A percentile compares a stretch with the other conserved stretches of the same genome.
Evolutionary conservation across 305 asterid genomes (phyloP).

Genomic region (Petunia hybrid): DNA sequence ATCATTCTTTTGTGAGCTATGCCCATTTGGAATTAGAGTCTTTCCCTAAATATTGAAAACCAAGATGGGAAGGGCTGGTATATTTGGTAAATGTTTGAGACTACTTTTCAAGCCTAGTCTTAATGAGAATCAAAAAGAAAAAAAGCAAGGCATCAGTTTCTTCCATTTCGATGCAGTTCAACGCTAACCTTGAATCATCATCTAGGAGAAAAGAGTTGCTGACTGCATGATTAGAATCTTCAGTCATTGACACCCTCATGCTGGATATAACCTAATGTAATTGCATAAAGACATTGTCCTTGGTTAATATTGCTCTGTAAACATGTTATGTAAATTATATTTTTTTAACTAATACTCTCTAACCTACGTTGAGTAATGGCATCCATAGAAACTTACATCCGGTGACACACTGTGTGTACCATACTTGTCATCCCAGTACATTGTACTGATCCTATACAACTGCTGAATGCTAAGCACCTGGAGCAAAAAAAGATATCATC

Average conservation of each 20-base stretch:
- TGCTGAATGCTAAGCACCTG: slow-evolving; percentile 75
- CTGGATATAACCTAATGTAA: slow-evolving; percentile 59
- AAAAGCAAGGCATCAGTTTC: background rate
- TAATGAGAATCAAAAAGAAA: background rate
- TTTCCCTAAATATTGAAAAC: background rate
- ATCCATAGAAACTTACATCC: slow-evolving; percentile 62
- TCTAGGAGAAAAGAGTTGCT: slow-evolving; percentile 70
- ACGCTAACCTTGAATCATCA: slow-evolving; percentile 69
- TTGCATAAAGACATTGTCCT: slow-evolving; percentile 5
- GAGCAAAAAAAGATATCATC: slow-evolving; percentile 22
- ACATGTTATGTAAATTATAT: slow-evolving; percentile 30
- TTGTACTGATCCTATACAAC: slow-evolving; percentile 68
- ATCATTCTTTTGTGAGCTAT: too few relatives aligned
- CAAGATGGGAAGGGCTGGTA: background rate
- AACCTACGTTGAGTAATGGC: slow-evolving; percentile 50
- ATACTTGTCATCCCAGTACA: slow-evolving; percentile 79
- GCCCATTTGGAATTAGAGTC: background rate
- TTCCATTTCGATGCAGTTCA: background rate
- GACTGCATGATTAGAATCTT: slow-evolving; percentile 64
- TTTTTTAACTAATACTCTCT: slow-evolving; percentile 42
- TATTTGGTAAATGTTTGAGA: background rate
- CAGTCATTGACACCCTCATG: slow-evolving; percentile 71
- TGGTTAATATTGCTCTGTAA: slow-evolving; percentile 32
- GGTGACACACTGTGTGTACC: slow-evolving; percentile 70
- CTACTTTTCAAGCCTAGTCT: background rate